Percentiles rank a stretch among this genome's conserved stretches.
Conservation (phyloP, 495 filamentous ascomycete species). For the Podospora fimiseda region DNA sequence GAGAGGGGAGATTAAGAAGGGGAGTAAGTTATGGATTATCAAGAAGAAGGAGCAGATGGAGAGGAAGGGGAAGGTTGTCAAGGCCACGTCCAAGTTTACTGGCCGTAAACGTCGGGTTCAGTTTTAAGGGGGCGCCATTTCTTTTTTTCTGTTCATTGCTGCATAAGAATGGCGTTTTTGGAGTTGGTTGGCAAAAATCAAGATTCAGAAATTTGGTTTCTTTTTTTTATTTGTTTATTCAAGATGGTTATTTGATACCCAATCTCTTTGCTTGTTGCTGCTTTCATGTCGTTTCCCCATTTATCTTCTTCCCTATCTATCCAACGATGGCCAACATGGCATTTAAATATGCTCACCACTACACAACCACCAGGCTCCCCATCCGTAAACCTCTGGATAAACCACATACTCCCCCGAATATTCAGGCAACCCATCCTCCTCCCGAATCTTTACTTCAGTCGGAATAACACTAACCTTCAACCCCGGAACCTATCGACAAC, state of each 20-base stretch:
- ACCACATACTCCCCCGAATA: constrained; percentile 30
- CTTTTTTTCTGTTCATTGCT: not conserved
- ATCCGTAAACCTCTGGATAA: constrained; percentile 30
- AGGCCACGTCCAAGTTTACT: constrained; percentile 84
- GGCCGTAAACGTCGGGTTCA: constrained; percentile 69
- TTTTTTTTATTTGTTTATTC: not conserved
- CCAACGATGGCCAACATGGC: constrained; percentile 21
- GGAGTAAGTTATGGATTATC: constrained; percentile 83
- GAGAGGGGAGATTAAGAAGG: constrained; percentile 59
- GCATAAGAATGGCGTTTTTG: constrained; percentile 7
- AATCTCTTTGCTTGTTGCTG: not conserved
- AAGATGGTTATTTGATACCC: not conserved
- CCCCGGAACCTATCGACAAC: constrained; percentile 24
- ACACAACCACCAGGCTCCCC: constrained; percentile 54
- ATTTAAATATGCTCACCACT: constrained; percentile 72
- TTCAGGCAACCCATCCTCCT: constrained; percentile 23
- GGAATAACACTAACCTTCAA: constrained; percentile 31
- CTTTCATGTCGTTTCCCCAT: not conserved
- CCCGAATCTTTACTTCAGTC: constrained; percentile 32
- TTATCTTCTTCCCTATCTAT: not conserved
- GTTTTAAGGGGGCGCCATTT: constrained; percentile 31
- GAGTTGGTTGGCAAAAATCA: constrained; percentile 17
- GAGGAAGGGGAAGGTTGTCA: constrained; percentile 88
- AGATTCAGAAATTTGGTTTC: not conserved
- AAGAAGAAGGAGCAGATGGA: constrained; percentile 95